Evolutionary conservation across 257 asterid genomes (phyloP), one percentile per base, ranked within the genome.

Genomic region (Oldenlandia corymbosa): DNA sequence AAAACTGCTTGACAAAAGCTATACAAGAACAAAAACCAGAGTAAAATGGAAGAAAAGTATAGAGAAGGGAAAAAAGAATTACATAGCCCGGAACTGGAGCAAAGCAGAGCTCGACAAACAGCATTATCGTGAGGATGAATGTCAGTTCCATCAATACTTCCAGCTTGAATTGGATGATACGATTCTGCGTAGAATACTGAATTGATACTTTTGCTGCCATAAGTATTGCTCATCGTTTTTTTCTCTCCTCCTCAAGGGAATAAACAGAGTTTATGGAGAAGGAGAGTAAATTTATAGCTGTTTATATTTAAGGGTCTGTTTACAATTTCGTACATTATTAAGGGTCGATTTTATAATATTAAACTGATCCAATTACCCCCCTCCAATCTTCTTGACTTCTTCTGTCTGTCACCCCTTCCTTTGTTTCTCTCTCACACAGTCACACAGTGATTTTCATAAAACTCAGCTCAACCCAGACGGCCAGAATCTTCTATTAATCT

Each of bases 71-170:
- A 23, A 32, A 4, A 42, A 7, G 1, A 50, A 60, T 73, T 73
- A 90, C 97, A 92, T 31, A 92, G 91, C 77, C 85, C 80, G 32
- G 99, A 95, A 49, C 84, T 87, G 70, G 86, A 84, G 74, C 97
- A 87, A 31, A 90, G 95, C 65, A 84, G 85, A 77, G 99, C 99
- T 78, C 99, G 76, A 64, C 85, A 81, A 64, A 84, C 79, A 77
- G 79, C 97, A 83, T 79, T 84, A 71, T 93, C 97, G 73, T 93
- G 99, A 26, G 97, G 91, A 36, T 74, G 88, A 53, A 71, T 83
- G 56, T 93, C 96, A 16, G 95, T 93, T 62, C 99, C 99, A 70
- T 93, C 97, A 58, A 93, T 93, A 82, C 99, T 93, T 46, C 97
- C 97, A 43, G 91, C 90, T 81, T 93, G 99, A 62, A 93, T 93